Conservation (phyloP, 108 stramenopile genomes). For the Cyclotella choctawhatcheeana region DNA sequence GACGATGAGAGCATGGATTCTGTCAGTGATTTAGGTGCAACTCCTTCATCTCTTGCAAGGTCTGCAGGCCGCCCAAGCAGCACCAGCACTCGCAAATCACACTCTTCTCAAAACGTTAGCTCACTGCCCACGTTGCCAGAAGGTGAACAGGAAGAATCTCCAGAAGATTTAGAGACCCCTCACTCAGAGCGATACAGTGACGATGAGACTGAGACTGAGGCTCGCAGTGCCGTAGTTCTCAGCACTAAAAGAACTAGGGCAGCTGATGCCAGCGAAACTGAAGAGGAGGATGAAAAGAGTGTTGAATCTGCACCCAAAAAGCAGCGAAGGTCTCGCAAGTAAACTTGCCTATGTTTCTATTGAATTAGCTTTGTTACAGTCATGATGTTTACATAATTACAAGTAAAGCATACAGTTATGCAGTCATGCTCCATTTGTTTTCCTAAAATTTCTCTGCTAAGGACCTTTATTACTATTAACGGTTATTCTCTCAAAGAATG, state of each 20-base stretch:
- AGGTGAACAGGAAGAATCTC: constrained; percentile 13
- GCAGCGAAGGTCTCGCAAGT: constrained; percentile 4
- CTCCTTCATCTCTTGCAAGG: constrained; percentile 13
- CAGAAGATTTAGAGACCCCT: constrained; percentile 14
- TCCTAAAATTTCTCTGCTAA: too few species aligned
- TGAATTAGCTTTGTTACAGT: not conserved
- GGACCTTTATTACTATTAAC: too few species aligned
- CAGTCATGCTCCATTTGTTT: too few species aligned
- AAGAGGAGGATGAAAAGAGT: constrained; percentile 6
- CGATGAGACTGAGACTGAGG: not conserved
- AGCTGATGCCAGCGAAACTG: too few species aligned
- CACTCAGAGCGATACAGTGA: constrained; percentile 3
- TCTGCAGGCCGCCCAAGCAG: constrained; percentile 11
- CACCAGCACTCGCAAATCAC: constrained; percentile 3
- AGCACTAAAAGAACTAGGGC: not conserved
- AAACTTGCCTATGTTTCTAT: not conserved
- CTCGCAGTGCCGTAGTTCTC: not conserved
- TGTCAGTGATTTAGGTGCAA: constrained; percentile 7
- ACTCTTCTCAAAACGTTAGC: constrained; percentile 8
- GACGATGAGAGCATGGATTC: constrained; percentile 24
- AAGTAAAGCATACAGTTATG: too few species aligned
- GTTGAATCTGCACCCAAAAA: constrained; percentile 10
- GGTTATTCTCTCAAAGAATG: constrained; percentile 55
- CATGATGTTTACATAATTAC: not conserved
- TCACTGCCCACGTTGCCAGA: constrained; percentile 13